Conservation (phyloP, 768 basidiomycete species). For the Solioccasus polychromus region DNA sequence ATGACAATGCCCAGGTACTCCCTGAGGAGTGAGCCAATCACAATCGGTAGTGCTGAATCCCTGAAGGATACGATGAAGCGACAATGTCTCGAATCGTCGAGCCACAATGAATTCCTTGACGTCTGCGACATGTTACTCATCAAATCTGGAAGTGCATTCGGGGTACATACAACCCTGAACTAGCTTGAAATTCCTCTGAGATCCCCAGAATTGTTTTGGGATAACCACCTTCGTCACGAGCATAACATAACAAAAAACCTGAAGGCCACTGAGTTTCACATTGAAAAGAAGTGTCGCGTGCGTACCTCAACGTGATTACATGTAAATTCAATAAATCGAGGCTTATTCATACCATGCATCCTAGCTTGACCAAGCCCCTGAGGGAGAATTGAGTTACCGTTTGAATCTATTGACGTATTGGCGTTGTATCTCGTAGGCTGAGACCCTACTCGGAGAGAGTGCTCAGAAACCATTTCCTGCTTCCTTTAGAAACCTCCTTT, state of each 20-base stretch:
- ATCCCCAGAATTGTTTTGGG: constrained; percentile 80
- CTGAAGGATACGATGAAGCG: constrained; percentile 75
- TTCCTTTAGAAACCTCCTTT: constrained; percentile 3
- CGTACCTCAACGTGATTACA: constrained; percentile 63
- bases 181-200: constrained; percentile 55
- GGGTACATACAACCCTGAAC: constrained; percentile 51
- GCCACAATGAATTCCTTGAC: constrained; percentile 69
- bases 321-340: constrained; percentile 75
- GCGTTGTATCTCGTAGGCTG: constrained; percentile 41
- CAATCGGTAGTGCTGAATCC: constrained; percentile 72
- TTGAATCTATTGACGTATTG: constrained; percentile 53
- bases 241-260: constrained; percentile 72
- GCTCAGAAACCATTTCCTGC: constrained; percentile 77
- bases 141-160: neutral
- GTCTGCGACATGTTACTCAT: constrained; percentile 40
- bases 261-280: neutral
- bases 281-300: neutral
- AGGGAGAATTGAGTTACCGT: constrained; percentile 44
- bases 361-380: constrained; percentile 47
- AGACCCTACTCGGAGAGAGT: constrained; percentile 51
- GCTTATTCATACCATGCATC: constrained; percentile 51
- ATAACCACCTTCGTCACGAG: constrained; percentile 67
- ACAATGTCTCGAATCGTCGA: constrained; percentile 79
- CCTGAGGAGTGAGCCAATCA: constrained; percentile 67
- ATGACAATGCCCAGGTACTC: constrained; percentile 36